These are phyloP conservation scores for Ceratocystis smalleyi DNA, from an alignment of 2,329 filamentous ascomycete species.

Conservation along the genomic window DNA sequence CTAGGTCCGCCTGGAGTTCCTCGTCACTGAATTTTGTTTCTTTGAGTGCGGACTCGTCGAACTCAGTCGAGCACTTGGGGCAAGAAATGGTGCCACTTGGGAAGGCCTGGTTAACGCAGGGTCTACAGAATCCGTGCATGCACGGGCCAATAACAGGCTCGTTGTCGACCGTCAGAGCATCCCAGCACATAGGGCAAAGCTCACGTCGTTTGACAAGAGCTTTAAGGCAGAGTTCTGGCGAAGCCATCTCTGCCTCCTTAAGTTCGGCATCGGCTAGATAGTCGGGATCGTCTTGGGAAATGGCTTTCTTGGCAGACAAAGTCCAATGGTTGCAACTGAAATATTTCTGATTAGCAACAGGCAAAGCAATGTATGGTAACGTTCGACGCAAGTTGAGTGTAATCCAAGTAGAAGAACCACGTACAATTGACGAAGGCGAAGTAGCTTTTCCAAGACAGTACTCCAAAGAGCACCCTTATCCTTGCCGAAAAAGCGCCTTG, in stretches of 20 bases:
- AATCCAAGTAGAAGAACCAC: slow-evolving; percentile 19
- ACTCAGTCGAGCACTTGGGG: slow-evolving; percentile 62
- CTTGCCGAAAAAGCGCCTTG: slow-evolving; percentile 36
- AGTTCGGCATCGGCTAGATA: neutral
- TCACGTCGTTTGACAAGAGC: slow-evolving; percentile 41
- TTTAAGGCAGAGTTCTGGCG: slow-evolving; percentile 4
- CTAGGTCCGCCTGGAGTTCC: slow-evolving; percentile 43
- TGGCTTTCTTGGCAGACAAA: slow-evolving; percentile 51
- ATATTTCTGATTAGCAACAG: slow-evolving; percentile 15
- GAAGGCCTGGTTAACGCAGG: slow-evolving; percentile 47
- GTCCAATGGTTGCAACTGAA: slow-evolving; percentile 69
- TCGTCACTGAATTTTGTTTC: slow-evolving; percentile 18
- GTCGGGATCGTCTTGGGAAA: slow-evolving; percentile 29
- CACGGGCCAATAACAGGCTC: slow-evolving; percentile 71
- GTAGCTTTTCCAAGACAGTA: slow-evolving; percentile 58
- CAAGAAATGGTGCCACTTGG: slow-evolving; percentile 62
- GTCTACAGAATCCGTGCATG: slow-evolving; percentile 61
- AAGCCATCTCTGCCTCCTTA: neutral
- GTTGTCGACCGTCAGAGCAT: slow-evolving; percentile 38
- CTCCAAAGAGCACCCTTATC: slow-evolving; percentile 16
- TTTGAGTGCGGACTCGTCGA: slow-evolving; percentile 39
- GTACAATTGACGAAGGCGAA: slow-evolving; percentile 63
- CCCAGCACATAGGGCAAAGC: slow-evolving; percentile 69
- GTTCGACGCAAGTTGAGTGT: neutral
- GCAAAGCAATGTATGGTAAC: slow-evolving; percentile 17